phyloP scores from a whole-genome alignment of 345 rosid genomes.

The Pugionium cornutum region DNA sequence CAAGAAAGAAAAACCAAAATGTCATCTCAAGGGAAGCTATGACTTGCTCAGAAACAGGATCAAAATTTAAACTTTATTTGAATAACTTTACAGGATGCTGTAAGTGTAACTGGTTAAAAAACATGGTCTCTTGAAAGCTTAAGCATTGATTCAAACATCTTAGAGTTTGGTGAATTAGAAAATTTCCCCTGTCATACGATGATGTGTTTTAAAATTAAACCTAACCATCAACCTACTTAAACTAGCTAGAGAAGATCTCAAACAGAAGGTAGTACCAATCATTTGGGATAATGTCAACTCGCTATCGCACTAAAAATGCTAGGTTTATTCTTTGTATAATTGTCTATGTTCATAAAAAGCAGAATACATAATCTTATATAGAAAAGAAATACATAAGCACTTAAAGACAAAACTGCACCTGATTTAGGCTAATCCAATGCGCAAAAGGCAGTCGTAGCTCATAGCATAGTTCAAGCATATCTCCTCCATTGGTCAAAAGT shows the following conservation, averaged over 20 bases:
- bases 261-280: not conserved
- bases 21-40: constrained; percentile 23
- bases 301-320: not conserved
- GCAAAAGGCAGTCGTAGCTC: constrained; percentile 89
- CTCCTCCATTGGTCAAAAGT: constrained; percentile 87
- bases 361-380: not conserved
- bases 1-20: constrained; percentile 3
- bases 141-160: constrained; percentile 10
- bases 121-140: constrained; percentile 11
- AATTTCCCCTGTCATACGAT: constrained; percentile 9
- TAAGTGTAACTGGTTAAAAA: constrained; percentile 6
- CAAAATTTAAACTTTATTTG: not conserved
- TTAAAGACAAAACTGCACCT: constrained; percentile 51
- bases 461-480: constrained; percentile 85
- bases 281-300: not conserved
- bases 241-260: constrained; percentile 11
- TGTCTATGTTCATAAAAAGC: constrained; percentile 1
- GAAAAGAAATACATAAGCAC: not conserved
- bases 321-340: not conserved
- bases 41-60: constrained; percentile 2
- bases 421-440: constrained; percentile 64
- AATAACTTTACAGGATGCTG: constrained; percentile 1
- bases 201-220: constrained; percentile 1
- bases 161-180: not conserved
- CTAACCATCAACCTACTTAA: constrained; percentile 6